phyloP scores from a whole-genome alignment of 192 early-diverging fungal species.

The Coemansia sp. region DNA sequence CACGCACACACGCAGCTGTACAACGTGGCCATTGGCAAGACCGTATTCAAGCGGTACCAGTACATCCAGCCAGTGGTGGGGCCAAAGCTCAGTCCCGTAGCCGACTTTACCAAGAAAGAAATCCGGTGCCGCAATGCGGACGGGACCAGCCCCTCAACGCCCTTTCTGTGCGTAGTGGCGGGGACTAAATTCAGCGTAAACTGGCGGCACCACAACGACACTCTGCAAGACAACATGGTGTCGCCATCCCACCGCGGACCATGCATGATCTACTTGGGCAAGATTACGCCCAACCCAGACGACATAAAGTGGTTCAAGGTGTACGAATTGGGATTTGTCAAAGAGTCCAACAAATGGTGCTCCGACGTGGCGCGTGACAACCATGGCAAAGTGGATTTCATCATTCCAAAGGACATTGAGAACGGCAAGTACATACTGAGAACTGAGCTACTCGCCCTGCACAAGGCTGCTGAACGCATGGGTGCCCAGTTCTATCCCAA shows the following conservation, averaged over 20 bases:
- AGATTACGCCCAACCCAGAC: background rate
- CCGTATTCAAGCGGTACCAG: slow-evolving; percentile 1
- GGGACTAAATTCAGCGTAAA: slow-evolving; percentile 11
- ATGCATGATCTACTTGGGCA: slow-evolving; percentile 15
- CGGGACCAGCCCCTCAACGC: background rate
- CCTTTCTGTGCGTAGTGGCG: background rate
- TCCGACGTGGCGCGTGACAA: slow-evolving; percentile 7
- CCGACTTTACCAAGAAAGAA: background rate
- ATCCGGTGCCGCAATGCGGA: background rate
- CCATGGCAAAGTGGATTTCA: slow-evolving; percentile 7
- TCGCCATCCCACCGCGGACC: slow-evolving; percentile 22
- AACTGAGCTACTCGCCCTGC: slow-evolving; percentile 18
- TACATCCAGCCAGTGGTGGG: slow-evolving; percentile 25
- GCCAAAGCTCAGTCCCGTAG: background rate
- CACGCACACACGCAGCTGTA: slow-evolving; percentile 30
- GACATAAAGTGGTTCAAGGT: slow-evolving; percentile 23
- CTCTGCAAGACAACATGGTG: slow-evolving; percentile 19
- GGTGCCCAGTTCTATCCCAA: slow-evolving; percentile 30
- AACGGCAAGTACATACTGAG: slow-evolving; percentile 24
- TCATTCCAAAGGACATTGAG: slow-evolving; percentile 15
- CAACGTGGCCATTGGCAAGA: slow-evolving; percentile 13
- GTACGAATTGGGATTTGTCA: slow-evolving; percentile 9
- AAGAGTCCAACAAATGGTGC: slow-evolving; percentile 8
- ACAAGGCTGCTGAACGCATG: background rate
- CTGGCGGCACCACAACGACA: slow-evolving; percentile 31